A percentile compares a stretch with the other conserved stretches of the same genome.
Evolutionary conservation across 2,329 filamentous ascomycete species (phyloP).

Genomic region (Cytospora chrysosperma): DNA sequence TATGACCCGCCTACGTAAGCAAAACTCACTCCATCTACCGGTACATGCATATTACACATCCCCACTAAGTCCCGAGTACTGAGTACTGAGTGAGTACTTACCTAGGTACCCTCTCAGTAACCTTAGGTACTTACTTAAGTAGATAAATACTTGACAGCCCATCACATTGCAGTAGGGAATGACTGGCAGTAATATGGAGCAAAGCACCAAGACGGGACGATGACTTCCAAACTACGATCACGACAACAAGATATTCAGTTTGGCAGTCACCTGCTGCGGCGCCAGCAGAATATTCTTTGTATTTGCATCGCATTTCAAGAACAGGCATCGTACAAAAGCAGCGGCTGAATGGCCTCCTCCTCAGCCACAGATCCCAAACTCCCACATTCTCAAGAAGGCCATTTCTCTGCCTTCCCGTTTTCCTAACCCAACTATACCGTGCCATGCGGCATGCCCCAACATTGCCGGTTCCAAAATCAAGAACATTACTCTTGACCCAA

Average conservation of each 20-base stretch:
- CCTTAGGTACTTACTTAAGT: too few species aligned
- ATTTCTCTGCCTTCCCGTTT: slow-evolving; percentile 2
- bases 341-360: slow-evolving; percentile 7
- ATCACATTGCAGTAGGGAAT: not conserved
- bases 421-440: not conserved
- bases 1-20: not conserved
- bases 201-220: not conserved
- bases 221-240: too few species aligned
- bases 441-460: not conserved
- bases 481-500: not conserved
- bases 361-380: not conserved
- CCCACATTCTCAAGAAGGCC: slow-evolving; percentile 5
- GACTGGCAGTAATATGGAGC: not conserved
- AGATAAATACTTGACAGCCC: too few species aligned
- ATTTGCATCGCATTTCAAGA: slow-evolving; percentile 12
- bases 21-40: too few species aligned
- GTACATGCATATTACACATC: too few species aligned
- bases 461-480: not conserved
- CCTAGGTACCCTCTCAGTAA: too few species aligned
- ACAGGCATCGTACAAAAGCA: slow-evolving; percentile 12
- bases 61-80: too few species aligned
- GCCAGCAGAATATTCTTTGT: slow-evolving; percentile 7
- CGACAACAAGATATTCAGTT: not conserved
- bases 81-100: too few species aligned
- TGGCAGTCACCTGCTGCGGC: not conserved